A percentile compares a stretch with the other conserved stretches of the same genome.
Evolutionary conservation across 2,329 filamentous ascomycete species (phyloP).

Genomic region (Curvularia spicifera): DNA sequence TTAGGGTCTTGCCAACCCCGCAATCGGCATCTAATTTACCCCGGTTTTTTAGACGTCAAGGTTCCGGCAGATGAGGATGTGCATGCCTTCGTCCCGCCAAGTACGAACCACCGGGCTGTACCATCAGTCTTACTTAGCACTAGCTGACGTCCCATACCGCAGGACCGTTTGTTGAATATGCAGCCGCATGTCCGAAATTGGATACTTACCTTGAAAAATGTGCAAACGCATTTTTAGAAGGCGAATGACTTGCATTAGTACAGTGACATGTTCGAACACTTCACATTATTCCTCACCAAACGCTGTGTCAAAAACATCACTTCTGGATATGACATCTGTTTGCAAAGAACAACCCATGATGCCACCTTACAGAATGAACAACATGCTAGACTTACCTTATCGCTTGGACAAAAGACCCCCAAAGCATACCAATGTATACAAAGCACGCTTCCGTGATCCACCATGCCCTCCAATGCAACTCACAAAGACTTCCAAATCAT

Average conservation of each 20-base stretch:
- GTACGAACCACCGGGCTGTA: neutral
- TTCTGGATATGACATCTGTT: neutral
- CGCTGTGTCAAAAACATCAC: neutral
- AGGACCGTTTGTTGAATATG: neutral
- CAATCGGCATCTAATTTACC: constrained; percentile 2
- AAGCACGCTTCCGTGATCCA: neutral
- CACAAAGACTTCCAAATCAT: neutral
- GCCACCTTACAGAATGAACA: neutral
- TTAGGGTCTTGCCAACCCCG: constrained; percentile 3
- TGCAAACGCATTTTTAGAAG: neutral
- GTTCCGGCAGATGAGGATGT: constrained; percentile 2
- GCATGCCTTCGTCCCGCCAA: neutral
- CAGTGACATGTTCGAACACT: neutral
- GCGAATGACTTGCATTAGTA: neutral
- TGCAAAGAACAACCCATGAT: neutral
- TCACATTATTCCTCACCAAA: neutral
- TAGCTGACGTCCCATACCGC: neutral
- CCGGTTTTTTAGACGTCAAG: neutral
- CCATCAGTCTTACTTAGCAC: neutral
- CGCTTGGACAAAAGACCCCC: neutral
- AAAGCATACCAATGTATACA: neutral
- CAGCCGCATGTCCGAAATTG: neutral
- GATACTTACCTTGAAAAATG: neutral
- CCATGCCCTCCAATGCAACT: neutral
- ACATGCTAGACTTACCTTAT: too few species aligned